Evolutionary conservation across 257 asterid species (phyloP), one percentile per base, ranked within the genome.

Genomic region (Gardenia jasminoides): DNA sequence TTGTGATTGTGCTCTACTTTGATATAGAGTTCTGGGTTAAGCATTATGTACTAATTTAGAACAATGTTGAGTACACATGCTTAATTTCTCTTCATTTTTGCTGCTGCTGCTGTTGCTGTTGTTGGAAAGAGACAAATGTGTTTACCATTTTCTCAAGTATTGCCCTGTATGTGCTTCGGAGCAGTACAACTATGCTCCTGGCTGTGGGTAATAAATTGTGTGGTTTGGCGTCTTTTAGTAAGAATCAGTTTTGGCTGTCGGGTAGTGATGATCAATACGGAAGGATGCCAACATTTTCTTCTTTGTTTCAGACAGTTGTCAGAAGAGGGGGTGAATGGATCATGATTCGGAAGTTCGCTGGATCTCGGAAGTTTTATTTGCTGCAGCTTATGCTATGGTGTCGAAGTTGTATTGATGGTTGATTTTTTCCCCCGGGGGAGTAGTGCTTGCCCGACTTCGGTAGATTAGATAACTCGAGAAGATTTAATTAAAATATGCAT

Each of bases 321-420:
- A 30, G 67, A 79, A 20, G 39, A 70, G 67, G 58, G 26, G 44
- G 52, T 61, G 47, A 46, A 62, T 10, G 24, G 62, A 62, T 41
- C 26, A 22, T 22, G 54, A 13, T 52, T 72, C 12, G 28, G 33
- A 61, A 2, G 36, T 52, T 50, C 66, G 24, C 59, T 12, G 47
- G 73, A 72, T 28, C 13, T 28, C 46, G 11, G 2, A 48, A 48
- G 72, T 75, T 36, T 64, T 3, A n/a, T 4, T 19, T 33, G 33
- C 47, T 48, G 13, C 46, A 46, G 54, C 36, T 39, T 47, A 31
- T 39, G 58, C 36, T 39, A 15, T 19, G 11, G 61, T 11, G 61
- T 36, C 10, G 10, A 66, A 48, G 39, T 74, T 74, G 50, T 33
- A 26, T 65, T 80, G 44, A 65, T 26, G 56, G 65, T 80, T 80